Evolutionary conservation across 108 stramenopile species (phyloP), one percentile per base, ranked within the genome.

Genomic region (Stephanodiscus minutulus): DNA sequence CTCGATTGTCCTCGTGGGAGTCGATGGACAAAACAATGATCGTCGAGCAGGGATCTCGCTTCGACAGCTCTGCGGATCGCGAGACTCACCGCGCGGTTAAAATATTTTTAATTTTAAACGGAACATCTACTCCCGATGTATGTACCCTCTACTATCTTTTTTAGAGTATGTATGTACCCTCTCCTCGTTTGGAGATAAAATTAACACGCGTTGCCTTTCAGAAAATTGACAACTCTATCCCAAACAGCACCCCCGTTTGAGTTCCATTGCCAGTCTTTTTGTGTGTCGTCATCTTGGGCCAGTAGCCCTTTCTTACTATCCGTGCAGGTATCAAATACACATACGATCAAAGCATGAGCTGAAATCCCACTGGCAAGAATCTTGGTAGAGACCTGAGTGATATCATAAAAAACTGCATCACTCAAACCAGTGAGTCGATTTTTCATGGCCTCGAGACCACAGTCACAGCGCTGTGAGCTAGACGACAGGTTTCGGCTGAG

Each of bases 381-480:
- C 18, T 54, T 61, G 56, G 61, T 21, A 29, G 52, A 67, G 24
- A 68, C 67, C 13, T 39, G 36, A 37, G 62, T 35, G 48, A 79
- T 63, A 27, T 79, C 78, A 52, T 63, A 73, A 31, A 79, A 68
- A 37, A 55, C 27, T 28, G 66, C 59, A 9, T 50, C 44, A 43
- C 43, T 27, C 36, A 79, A 53, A 20, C 72, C 78, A 21, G 47
- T 48, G 1, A 79, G 67, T 9, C 78, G 71, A 12, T 79, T 72
- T 44, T 76, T 83, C 79, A 83, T 79, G n/a, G 82, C 73, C 61
- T 70, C 46, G n/a, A 83, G 44, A 11, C 82, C 82, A 66, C 82
- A 76, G 20, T 80, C 82, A 57, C 82, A 79, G 31, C 76, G 68
- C 24, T 74, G 77, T 47, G 69, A 79, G 49, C 50, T 70, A 31